Conservation (phyloP, 1,284 basidiomycete species). For the Tremellales sp. region DNA sequence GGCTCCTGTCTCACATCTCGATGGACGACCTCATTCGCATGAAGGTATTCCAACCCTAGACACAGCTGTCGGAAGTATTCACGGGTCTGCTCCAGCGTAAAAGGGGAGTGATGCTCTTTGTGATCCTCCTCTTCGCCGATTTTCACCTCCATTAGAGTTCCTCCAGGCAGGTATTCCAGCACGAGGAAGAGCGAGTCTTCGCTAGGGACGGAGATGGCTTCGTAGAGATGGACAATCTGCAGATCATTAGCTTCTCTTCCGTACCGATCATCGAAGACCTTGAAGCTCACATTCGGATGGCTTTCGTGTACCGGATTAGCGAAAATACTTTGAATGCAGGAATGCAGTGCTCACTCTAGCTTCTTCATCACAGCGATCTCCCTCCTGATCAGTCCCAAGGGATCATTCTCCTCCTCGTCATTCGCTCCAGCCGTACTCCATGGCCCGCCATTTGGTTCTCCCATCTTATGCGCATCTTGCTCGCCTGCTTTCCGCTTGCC, state of each 20-base stretch:
- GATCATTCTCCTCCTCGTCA: constrained; percentile 35
- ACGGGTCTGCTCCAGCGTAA: constrained; percentile 26
- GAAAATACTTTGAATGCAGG: background rate
- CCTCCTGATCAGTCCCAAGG: constrained; percentile 44
- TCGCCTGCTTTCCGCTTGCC: constrained; percentile 6
- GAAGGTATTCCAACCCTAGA: constrained; percentile 55
- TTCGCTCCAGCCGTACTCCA: background rate
- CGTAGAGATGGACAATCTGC: constrained; percentile 54
- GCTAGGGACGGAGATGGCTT: constrained; percentile 55
- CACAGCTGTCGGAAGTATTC: constrained; percentile 56
- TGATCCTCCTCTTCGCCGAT: constrained; percentile 41
- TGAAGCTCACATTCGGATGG: constrained; percentile 45
- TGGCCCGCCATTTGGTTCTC: constrained; percentile 1
- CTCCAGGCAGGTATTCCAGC: constrained; percentile 53
- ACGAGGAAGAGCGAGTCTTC: constrained; percentile 55
- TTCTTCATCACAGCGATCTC: constrained; percentile 53
- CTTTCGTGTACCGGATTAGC: constrained; percentile 22
- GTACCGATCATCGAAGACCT: background rate
- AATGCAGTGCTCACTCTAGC: constrained; percentile 43
- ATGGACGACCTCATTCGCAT: constrained; percentile 55
- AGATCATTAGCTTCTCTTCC: constrained; percentile 24
- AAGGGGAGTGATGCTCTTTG: constrained; percentile 40
- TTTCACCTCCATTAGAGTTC: constrained; percentile 52
- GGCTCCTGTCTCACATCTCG: constrained; percentile 43
- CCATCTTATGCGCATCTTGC: constrained; percentile 1